Percentiles rank a stretch among this genome's conserved stretches.
Evolutionary conservation across 495 filamentous ascomycete species (phyloP).

Genomic region (Aspergillus wentii): DNA sequence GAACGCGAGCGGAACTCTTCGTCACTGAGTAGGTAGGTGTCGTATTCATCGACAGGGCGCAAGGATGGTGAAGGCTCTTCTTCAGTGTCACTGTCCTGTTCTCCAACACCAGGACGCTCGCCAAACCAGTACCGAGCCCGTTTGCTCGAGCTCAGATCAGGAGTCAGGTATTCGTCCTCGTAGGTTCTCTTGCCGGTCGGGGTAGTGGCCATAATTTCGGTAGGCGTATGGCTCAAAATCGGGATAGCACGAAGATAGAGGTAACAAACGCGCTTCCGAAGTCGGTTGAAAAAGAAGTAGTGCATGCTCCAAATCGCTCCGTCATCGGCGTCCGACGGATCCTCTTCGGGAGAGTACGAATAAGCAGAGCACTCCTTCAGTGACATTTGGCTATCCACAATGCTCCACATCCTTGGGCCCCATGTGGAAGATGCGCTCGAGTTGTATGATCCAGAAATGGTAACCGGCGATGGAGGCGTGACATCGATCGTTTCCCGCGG

Average conservation of each 20-base stretch:
- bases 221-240: conserved; percentile 65
- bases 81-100: conserved; percentile 46
- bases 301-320: conserved; percentile 91
- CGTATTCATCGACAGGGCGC: conserved; percentile 31
- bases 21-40: conserved; percentile 39
- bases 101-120: conserved; percentile 41
- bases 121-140: conserved; percentile 82
- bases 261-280: conserved; percentile 90
- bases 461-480: conserved; percentile 41
- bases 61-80: conserved; percentile 18
- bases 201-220: conserved; percentile 32
- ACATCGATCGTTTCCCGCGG: conserved; percentile 49
- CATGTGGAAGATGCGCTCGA: conserved; percentile 47
- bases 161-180: conserved; percentile 45
- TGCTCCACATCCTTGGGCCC: conserved; percentile 83
- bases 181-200: conserved; percentile 43
- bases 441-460: conserved; percentile 39
- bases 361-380: conserved; percentile 81
- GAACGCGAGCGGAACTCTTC: conserved; percentile 36
- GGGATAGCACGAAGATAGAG: conserved; percentile 83
- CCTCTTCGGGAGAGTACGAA: conserved; percentile 75
- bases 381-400: conserved; percentile 88
- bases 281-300: conserved; percentile 97
- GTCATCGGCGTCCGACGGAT: conserved; percentile 86
- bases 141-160: conserved; percentile 60